A percentile compares a stretch with the other conserved stretches of the same genome.
phyloP scores from a whole-genome alignment of 2,329 filamentous ascomycete genomes.

The Microsporum canis region DNA sequence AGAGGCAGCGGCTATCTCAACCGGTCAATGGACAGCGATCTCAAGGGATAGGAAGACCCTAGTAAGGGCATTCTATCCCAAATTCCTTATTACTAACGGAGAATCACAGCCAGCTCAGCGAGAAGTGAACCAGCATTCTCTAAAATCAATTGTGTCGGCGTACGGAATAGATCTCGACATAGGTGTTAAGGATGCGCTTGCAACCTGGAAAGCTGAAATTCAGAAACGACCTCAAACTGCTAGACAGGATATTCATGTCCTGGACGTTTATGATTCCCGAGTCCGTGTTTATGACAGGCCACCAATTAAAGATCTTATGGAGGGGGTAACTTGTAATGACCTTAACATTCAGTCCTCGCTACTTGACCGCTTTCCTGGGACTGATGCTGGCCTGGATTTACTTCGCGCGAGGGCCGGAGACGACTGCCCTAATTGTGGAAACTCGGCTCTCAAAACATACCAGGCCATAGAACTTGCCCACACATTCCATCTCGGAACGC shows the following conservation, averaged over 20 bases:
- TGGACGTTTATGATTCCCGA: constrained; percentile 33
- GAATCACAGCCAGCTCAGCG: constrained; percentile 25
- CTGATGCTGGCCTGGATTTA: constrained; percentile 46
- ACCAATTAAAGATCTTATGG: constrained; percentile 27
- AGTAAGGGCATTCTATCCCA: constrained; percentile 58
- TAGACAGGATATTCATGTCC: constrained; percentile 14
- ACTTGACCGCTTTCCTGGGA: constrained; percentile 29
- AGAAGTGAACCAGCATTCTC: constrained; percentile 47
- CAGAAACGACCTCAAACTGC: background rate
- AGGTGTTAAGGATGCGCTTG: constrained; percentile 49
- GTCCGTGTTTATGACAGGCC: constrained; percentile 31
- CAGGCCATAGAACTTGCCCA: constrained; percentile 84
- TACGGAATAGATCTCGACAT: constrained; percentile 58
- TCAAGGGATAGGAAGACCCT: constrained; percentile 52
- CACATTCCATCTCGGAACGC: constrained; percentile 84
- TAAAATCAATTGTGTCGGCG: constrained; percentile 45
- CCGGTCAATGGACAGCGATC: constrained; percentile 30
- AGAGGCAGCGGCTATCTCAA: constrained; percentile 25
- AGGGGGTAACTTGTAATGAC: constrained; percentile 12
- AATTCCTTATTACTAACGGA: constrained; percentile 28
- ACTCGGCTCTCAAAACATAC: constrained; percentile 52
- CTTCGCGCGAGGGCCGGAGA: constrained; percentile 57
- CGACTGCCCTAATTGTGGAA: constrained; percentile 57
- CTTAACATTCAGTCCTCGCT: constrained; percentile 24
- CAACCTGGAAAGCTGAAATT: constrained; percentile 38